A percentile compares a stretch with the other conserved stretches of the same genome.
These are phyloP conservation scores for Golubevia sp. DNA, from an alignment of 1,284 basidiomycete genomes.

Conservation along the genomic window DNA sequence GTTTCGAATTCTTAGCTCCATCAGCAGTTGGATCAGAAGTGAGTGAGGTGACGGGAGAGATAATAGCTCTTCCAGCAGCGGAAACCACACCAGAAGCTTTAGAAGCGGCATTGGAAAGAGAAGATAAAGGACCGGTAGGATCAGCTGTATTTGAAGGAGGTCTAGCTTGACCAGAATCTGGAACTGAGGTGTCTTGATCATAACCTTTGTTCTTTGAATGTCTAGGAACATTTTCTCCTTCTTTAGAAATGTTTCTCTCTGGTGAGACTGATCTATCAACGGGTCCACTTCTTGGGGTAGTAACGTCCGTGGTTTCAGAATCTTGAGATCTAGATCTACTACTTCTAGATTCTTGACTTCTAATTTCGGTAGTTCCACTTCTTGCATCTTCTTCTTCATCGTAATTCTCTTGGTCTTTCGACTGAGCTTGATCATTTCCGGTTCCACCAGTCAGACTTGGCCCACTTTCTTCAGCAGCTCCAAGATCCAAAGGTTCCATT, in stretches of 20 bases:
- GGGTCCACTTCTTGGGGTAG: slow-evolving; percentile 54
- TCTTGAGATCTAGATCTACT: slow-evolving; percentile 64
- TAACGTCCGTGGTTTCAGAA: slow-evolving; percentile 59
- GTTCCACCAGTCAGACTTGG: background rate
- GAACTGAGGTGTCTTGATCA: slow-evolving; percentile 13
- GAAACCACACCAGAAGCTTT: slow-evolving; percentile 73
- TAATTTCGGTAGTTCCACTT: background rate
- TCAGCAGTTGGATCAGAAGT: background rate
- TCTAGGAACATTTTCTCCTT: background rate
- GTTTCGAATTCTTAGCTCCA: slow-evolving; percentile 12
- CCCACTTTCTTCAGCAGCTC: slow-evolving; percentile 3
- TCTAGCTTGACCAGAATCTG: background rate
- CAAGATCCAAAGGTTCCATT: slow-evolving; percentile 16
- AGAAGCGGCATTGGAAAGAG: slow-evolving; percentile 64
- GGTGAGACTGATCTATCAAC: slow-evolving; percentile 16
- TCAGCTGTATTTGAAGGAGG: slow-evolving; percentile 29
- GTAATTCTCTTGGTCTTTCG: background rate
- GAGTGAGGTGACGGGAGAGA: slow-evolving; percentile 6
- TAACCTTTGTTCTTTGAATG: background rate
- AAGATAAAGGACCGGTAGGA: slow-evolving; percentile 68
- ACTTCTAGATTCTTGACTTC: slow-evolving; percentile 45
- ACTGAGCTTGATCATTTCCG: slow-evolving; percentile 37
- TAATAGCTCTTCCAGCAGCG: slow-evolving; percentile 50
- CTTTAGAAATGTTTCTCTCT: background rate
- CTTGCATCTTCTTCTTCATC: slow-evolving; percentile 6